Percentiles rank a stretch among this genome's conserved stretches.
These are phyloP conservation scores for Candida sonorensis DNA, from an alignment of 805 yeast genomes.

Conservation along the genomic window DNA sequence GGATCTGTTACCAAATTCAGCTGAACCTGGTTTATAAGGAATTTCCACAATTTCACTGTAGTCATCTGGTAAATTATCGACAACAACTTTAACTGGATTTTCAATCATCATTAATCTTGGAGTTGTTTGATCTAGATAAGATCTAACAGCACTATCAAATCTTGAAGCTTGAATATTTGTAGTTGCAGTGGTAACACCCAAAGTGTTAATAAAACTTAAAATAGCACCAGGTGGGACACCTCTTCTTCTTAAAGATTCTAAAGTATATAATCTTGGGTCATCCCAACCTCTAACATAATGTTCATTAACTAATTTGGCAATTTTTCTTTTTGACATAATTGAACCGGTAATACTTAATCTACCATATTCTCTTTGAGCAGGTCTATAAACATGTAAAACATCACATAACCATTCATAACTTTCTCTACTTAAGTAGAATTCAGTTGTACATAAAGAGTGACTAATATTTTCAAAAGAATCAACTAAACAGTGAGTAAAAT, in stretches of 20 bases:
- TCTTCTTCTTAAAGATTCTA: constrained; percentile 91
- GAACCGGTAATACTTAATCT: constrained; percentile 93
- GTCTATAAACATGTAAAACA: constrained; percentile 88
- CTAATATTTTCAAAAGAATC: constrained; percentile 96
- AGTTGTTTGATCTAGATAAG: constrained; percentile 80
- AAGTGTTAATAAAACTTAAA: constrained; percentile 82
- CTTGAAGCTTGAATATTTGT: constrained; percentile 86
- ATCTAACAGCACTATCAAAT: constrained; percentile 85
- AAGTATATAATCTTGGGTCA: constrained; percentile 92
- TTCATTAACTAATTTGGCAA: constrained; percentile 83
- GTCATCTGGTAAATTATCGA: constrained; percentile 76
- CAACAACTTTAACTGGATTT: constrained; percentile 76
- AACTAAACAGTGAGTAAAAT: constrained; percentile 97
- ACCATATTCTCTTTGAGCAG: constrained; percentile 98
- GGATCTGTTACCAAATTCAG: constrained; percentile 66
- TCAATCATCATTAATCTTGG: constrained; percentile 93
- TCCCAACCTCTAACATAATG: constrained; percentile 92
- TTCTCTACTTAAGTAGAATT: constrained; percentile 85
- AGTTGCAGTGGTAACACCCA: constrained; percentile 93
- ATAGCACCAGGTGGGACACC: constrained; percentile 99
- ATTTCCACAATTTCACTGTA: constrained; percentile 63
- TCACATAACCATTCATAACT: constrained; percentile 99
- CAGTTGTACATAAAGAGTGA: constrained; percentile 95
- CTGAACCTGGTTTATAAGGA: constrained; percentile 85
- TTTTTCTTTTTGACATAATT: constrained; percentile 89